Base-by-base conservation (phyloP, 805 yeast genomes). In the Saccharomyces eubayanus region DNA sequence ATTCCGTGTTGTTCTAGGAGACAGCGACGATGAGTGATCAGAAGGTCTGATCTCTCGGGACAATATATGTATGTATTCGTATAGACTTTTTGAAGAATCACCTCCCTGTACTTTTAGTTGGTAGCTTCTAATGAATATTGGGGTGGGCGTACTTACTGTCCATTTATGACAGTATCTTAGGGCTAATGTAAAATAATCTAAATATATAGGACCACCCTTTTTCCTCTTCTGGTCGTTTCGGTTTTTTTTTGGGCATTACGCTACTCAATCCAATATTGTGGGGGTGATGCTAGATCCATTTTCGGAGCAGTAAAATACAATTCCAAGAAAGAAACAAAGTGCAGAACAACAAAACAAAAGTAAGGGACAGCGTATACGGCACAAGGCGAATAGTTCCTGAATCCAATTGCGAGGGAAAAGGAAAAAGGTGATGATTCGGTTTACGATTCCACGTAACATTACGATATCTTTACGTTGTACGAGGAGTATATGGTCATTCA, bases 11-110 rank as follows among this genome's bases (percentile, higher is more conserved):
- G 55, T 64, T 10, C 51, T 66, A 5, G 67, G 61, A 43, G 60
- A 57, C 21, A 67, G 66, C 41, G 72, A 67, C 45, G 67, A 66
- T 10, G 68, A 66, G 12, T 54, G 46, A 55, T 36, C 24, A 8
- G 1, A 36, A 16, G 8, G 10, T 36, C 16, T 16, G 20, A 36
- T 8, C 9, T 8, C 29, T 24, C n/a, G 8, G 30, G 11, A 21
- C 9, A 24, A 30, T 14, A 5, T 49, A 30, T 30, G 30, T 48
- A 46, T 30, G 52, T 49, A 36, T 31, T 31, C 10, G 29, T 31
- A 20, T 29, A 30, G 20, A 16, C 28, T 28, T 29, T 24, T 29
- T 16, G 31, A 54, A 45, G 10, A 16, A 3, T 36, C 24, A 8
- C 8, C 43, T 16, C 20, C 9, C 43, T n/a, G 24, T 36, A 3